Evolutionary conservation across 257 asterid species (phyloP).

Genomic region (Misopates orontium): DNA sequence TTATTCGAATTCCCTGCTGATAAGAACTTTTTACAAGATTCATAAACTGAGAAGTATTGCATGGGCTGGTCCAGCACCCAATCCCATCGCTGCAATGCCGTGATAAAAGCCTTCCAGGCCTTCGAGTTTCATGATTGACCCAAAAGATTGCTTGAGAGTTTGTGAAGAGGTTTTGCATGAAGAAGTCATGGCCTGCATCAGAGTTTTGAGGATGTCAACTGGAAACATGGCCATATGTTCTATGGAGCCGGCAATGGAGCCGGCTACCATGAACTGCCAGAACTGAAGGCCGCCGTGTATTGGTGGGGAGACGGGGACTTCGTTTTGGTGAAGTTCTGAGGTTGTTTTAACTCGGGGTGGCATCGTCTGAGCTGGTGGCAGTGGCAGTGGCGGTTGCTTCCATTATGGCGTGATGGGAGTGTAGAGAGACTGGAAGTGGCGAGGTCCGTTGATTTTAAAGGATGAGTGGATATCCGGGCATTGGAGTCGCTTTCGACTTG

Average conservation of each 20-base stretch:
- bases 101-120: slow-evolving; percentile 49
- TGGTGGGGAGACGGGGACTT: no score
- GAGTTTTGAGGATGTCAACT: slow-evolving; percentile 61
- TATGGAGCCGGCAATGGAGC: slow-evolving; percentile 61
- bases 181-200: slow-evolving; percentile 60
- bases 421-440: slow-evolving; percentile 21
- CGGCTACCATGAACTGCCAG: slow-evolving; percentile 70
- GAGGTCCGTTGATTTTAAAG: no score
- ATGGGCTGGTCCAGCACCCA: slow-evolving; percentile 69
- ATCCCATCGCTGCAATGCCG: slow-evolving; percentile 63
- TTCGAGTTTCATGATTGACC: slow-evolving; percentile 47
- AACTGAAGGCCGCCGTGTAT: slow-evolving; percentile 53
- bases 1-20: slow-evolving; percentile 39
- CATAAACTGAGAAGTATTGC: slow-evolving; percentile 71
- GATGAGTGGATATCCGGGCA: no score
- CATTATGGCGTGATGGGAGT: slow-evolving; percentile 31
- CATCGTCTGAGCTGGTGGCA: slow-evolving; percentile 7
- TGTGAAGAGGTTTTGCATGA: slow-evolving; percentile 33
- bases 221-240: slow-evolving; percentile 80
- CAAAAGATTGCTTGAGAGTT: slow-evolving; percentile 43
- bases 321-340: no score
- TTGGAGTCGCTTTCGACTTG: no score
- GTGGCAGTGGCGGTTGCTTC: slow-evolving; percentile 27
- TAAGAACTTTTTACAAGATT: slow-evolving; percentile 39
- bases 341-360: no score